Evolutionary conservation across 2,329 filamentous ascomycete genomes (phyloP).

Genomic region (Sporothrix humicola): DNA sequence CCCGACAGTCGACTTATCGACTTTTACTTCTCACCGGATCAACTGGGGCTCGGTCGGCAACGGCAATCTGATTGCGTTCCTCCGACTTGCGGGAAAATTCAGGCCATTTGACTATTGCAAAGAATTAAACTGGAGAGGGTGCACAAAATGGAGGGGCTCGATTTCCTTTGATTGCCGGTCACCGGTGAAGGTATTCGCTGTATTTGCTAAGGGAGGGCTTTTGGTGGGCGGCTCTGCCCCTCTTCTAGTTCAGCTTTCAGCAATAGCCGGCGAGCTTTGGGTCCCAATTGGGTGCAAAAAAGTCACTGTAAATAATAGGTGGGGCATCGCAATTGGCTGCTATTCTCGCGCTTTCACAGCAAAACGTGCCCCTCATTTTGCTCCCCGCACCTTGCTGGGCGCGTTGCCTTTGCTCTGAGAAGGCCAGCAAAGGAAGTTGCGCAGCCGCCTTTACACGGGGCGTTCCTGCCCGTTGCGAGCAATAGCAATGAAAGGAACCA

Average conservation of each 20-base stretch:
- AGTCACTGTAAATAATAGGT: constrained; percentile 6
- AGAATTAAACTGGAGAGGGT: not conserved
- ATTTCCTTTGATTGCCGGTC: constrained; percentile 10
- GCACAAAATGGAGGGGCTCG: not conserved
- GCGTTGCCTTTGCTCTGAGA: not conserved
- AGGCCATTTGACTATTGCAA: not conserved
- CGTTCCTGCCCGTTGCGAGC: not conserved
- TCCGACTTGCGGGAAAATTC: constrained; percentile 25
- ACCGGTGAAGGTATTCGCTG: not conserved
- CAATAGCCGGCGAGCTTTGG: constrained; percentile 12
- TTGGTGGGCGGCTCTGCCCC: not conserved
- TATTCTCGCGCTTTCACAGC: not conserved
- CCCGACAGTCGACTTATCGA: not conserved
- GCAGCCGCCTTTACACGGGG: constrained; percentile 20
- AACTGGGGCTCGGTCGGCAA: not conserved
- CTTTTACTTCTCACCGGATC: constrained; percentile 23
- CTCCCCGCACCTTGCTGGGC: constrained; percentile 20
- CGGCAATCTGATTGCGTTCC: constrained; percentile 10
- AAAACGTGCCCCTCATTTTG: constrained; percentile 21
- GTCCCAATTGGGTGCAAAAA: not conserved
- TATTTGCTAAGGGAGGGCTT: not conserved
- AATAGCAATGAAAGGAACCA: constrained; percentile 7
- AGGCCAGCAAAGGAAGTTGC: not conserved
- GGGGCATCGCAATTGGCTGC: not conserved
- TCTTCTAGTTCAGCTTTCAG: not conserved